phyloP scores from a whole-genome alignment of 2,329 filamentous ascomycete genomes.

The Sphaceloma murrayae region DNA sequence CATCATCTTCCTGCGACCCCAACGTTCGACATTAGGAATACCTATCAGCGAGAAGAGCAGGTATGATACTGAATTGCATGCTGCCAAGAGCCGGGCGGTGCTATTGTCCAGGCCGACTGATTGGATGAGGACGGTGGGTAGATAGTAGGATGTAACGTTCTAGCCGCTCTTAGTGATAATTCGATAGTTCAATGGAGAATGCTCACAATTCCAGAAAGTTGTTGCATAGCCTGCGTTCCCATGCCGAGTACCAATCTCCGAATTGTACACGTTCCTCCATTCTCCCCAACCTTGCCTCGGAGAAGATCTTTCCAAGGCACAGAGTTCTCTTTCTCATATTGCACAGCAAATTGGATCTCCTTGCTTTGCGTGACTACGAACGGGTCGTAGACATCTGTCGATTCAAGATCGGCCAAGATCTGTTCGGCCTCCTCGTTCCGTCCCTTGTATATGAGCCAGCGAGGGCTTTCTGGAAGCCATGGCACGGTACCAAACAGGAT shows the following conservation, averaged over 20 bases:
- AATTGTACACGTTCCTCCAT: conserved; percentile 41
- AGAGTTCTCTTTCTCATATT: conserved; percentile 42
- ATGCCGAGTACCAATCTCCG: conserved; percentile 44
- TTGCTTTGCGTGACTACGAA: conserved; percentile 36
- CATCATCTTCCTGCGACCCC: conserved; percentile 51
- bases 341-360: conserved; percentile 36
- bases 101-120: conserved; percentile 46
- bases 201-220: conserved; percentile 29
- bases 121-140: conserved; percentile 51
- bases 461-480: conserved; percentile 40
- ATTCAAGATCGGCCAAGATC: conserved; percentile 43
- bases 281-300: conserved; percentile 36
- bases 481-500: conserved; percentile 38
- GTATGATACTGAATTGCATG: conserved; percentile 44
- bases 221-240: conserved; percentile 46
- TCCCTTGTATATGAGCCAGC: conserved; percentile 40
- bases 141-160: conserved; percentile 40
- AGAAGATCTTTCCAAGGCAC: conserved; percentile 44
- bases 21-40: conserved; percentile 41
- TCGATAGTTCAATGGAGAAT: neutral
- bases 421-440: conserved; percentile 38
- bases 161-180: conserved; percentile 1
- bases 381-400: conserved; percentile 36
- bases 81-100: conserved; percentile 47
- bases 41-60: conserved; percentile 40